Conservation (phyloP, 2,329 filamentous ascomycete species). For the Emergomyces africanus region DNA sequence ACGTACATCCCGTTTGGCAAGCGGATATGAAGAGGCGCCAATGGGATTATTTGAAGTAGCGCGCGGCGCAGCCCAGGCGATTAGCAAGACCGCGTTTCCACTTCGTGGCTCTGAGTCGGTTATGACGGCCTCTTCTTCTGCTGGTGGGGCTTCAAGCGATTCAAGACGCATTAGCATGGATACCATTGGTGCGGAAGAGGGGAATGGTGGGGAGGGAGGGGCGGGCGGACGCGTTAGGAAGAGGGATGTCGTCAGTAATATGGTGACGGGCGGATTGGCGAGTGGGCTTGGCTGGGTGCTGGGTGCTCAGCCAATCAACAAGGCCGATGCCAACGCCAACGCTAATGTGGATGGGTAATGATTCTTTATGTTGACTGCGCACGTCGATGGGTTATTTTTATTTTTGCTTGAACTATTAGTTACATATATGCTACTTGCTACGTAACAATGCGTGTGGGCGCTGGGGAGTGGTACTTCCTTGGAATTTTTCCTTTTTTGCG, state of each 20-base stretch:
- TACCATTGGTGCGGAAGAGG: conserved; percentile 1
- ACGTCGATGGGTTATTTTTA: neutral
- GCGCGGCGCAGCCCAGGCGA: conserved; percentile 35
- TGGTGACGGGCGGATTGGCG: conserved; percentile 49
- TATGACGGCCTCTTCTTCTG: neutral
- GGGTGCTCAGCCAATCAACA: conserved; percentile 37
- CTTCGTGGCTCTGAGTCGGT: conserved; percentile 17
- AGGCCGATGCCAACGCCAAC: neutral
- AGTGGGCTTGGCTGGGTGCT: conserved; percentile 54
- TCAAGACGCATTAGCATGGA: neutral
- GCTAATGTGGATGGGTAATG: neutral
- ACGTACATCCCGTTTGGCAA: conserved; percentile 7
- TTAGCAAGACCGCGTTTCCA: conserved; percentile 37
- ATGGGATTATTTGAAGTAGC: conserved; percentile 42
- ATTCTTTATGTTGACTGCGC: neutral
- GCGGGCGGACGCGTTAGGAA: conserved; percentile 30
- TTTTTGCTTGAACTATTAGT: neutral
- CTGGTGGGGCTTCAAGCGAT: neutral
- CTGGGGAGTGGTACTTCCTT: neutral
- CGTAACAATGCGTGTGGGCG: neutral
- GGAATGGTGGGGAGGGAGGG: conserved; percentile 8
- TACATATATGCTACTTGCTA: neutral
- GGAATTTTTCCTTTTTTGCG: neutral
- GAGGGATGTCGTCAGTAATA: conserved; percentile 47
- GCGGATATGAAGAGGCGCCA: conserved; percentile 32